Evolutionary conservation across 306 rosid genomes (phyloP).

Genomic region (Rosa chinensis): DNA sequence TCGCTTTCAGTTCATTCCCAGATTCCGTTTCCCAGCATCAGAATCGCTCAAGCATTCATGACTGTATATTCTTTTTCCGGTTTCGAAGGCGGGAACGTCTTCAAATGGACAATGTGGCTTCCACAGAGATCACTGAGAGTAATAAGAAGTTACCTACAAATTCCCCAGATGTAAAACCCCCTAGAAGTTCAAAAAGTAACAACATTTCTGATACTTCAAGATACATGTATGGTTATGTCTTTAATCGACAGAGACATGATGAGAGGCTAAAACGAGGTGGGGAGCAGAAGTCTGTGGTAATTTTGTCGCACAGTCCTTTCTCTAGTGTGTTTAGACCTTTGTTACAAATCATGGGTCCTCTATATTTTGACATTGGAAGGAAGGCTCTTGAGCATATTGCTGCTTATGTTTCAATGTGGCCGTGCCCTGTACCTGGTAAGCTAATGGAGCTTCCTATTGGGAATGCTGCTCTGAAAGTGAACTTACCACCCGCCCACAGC

Average conservation of each 20-base stretch:
- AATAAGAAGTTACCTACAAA: constrained; percentile 39
- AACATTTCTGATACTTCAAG: constrained; percentile 36
- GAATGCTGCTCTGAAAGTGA: constrained; percentile 77
- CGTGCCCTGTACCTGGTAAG: constrained; percentile 73
- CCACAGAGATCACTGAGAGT: constrained; percentile 39
- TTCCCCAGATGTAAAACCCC: constrained; percentile 28
- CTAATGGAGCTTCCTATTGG: constrained; percentile 96
- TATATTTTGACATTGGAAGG: constrained; percentile 84
- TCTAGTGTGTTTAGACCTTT: constrained; percentile 84
- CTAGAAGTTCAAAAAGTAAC: constrained; percentile 35
- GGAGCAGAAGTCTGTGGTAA: constrained; percentile 92
- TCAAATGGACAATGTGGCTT: constrained; percentile 36
- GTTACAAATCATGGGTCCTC: constrained; percentile 90
- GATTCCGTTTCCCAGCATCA: constrained; percentile 90
- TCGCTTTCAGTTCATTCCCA: constrained; percentile 79
- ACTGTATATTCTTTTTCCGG: constrained; percentile 86
- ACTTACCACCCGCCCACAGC: constrained; percentile 84
- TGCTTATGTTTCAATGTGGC: constrained; percentile 84
- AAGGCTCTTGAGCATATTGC: constrained; percentile 94
- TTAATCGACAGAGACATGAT: constrained; percentile 93
- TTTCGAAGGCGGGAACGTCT: constrained; percentile 45
- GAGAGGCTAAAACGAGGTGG: constrained; percentile 97
- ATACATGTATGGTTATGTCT: constrained; percentile 86
- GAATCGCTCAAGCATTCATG: constrained; percentile 84
- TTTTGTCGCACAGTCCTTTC: constrained; percentile 70